A percentile compares a stretch with the other conserved stretches of the same genome.
phyloP scores from a whole-genome alignment of 2,329 filamentous ascomycete species.

The Ciborinia camelliae region DNA sequence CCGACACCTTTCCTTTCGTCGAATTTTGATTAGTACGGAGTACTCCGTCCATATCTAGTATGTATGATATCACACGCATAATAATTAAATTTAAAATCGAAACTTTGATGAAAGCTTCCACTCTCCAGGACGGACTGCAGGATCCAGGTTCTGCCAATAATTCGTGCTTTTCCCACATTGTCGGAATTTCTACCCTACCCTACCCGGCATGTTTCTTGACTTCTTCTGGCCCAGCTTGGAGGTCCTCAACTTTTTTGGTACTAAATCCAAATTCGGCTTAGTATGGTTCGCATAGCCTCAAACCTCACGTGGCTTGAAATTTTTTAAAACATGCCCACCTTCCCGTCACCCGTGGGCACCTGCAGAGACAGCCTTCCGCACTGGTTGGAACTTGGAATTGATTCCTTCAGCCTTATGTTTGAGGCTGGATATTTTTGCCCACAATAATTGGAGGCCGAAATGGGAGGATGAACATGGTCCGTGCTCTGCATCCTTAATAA shows the following conservation, averaged over 20 bases:
- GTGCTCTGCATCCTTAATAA: neutral
- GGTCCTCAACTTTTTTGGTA: neutral
- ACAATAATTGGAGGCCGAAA: conserved; percentile 4
- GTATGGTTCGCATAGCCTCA: neutral
- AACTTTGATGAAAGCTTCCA: conserved; percentile 4
- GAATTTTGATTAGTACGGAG: neutral
- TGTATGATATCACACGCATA: conserved; percentile 8
- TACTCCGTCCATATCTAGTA: neutral
- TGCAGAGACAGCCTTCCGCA: too few relatives aligned
- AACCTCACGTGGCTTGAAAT: conserved; percentile 4
- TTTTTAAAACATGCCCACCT: neutral
- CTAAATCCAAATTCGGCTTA: neutral
- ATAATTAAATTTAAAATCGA: neutral
- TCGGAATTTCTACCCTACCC: conserved; percentile 14
- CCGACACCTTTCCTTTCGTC: neutral
- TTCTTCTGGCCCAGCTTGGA: neutral
- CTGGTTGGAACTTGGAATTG: too few relatives aligned
- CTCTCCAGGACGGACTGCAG: too few relatives aligned
- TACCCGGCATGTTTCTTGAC: conserved; percentile 2
- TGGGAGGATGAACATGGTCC: neutral
- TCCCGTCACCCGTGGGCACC: too few relatives aligned
- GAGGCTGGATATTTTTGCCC: neutral
- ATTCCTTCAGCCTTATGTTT: conserved; percentile 2
- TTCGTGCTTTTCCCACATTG: conserved; percentile 12
- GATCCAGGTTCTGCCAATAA: conserved; percentile 15